Evolutionary conservation across 2,329 filamentous ascomycete species (phyloP), one percentile per base, ranked within the genome.

Genomic region (Tolypocladium guangdongense): DNA sequence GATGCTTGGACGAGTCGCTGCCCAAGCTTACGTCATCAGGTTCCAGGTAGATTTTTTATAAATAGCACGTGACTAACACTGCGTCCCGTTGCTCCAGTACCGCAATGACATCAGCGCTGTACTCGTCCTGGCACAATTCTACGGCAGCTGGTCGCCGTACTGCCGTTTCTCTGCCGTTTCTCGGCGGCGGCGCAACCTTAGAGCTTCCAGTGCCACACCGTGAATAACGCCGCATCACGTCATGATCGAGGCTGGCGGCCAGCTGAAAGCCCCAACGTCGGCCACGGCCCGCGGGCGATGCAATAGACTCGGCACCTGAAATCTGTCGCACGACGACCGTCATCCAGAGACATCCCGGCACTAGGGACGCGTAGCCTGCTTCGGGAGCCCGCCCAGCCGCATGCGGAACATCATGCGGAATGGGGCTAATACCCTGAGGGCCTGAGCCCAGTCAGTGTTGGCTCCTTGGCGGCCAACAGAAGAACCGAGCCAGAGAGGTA

Each of bases 311-410:
- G n/a, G 14, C 14, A 30, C 20, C 24, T 46, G 43, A 32, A 46
- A 46, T 32, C 27, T 11, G 27, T 18, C 43, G 27, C 43, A 18
- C 24, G 24, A 30, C 41, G 11, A n/a, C n/a, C n/a, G n/a, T n/a
- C n/a, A n/a, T n/a, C n/a, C n/a, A n/a, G n/a, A n/a, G 43, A 16
- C 56, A 54, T 54, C 38, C 47, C 50, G 55, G 52, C 53, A 54
- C 52, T 56, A 57, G 50, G 14, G 43, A 30, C 49, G 32, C 30
- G 47, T 52, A 47, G 51, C 47, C 54, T 55, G 49, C 51, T 30
- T 47, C 36, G 35, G 52, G 38, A 54, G 39, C 36, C 35, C 49
- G 27, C 16, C 45, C 48, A 49, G 53, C 58, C 58, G 58, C 58
- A 57, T 59, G 50, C 51, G 58, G 58, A 56, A 59, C 58, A n/a